Evolutionary conservation across 2,329 filamentous ascomycete genomes (phyloP), one percentile per base, ranked within the genome.

Genomic region (Botrytis squamosa): DNA sequence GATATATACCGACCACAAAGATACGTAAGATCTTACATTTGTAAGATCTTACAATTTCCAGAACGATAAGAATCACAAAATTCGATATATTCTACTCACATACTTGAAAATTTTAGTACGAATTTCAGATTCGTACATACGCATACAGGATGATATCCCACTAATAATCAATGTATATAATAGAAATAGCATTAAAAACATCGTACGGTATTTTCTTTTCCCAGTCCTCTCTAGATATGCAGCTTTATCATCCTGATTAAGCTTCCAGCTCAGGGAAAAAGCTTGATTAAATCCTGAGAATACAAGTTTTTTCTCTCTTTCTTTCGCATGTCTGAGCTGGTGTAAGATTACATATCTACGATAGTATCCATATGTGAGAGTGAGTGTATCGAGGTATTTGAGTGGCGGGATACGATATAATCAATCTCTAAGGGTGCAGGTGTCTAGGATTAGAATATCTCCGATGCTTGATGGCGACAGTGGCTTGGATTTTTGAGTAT

Each of bases 401-500:
- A 62, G 36, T 62, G 59, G 59, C 59, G 40, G 12, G 16, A 22
- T 25, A 25, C 5, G 16, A 22, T 25, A 25, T 2, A 22, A 38
- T n/a, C 49, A 4, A 33, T 33, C 33, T 33, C 33, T 33, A 33
- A 33, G 33, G 33, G 3, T 33, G 33, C 33, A 33, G 33, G 33
- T 62, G 36, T 40, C 59, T 62, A n/a, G 60, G 62, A 44, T 42
- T 44, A 22, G 52, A 44, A 64, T 42, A 12, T 42, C 9, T 29
- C 62, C 62, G 62, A 44, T 44, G 62, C 38, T 5, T 20, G 38
- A 64, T 64, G 62, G 62, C 62, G 62, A 64, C 62, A 29, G 62
- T 64, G 62, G 62, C 62, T 44, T 64, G 38, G 25, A 10, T 40
- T 29, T 6, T 29, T 29, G 9, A 6, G 49, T 22, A 14, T 44